Base-by-base conservation (phyloP, 1,284 basidiomycete genomes). In the Trichosporon faecale region DNA sequence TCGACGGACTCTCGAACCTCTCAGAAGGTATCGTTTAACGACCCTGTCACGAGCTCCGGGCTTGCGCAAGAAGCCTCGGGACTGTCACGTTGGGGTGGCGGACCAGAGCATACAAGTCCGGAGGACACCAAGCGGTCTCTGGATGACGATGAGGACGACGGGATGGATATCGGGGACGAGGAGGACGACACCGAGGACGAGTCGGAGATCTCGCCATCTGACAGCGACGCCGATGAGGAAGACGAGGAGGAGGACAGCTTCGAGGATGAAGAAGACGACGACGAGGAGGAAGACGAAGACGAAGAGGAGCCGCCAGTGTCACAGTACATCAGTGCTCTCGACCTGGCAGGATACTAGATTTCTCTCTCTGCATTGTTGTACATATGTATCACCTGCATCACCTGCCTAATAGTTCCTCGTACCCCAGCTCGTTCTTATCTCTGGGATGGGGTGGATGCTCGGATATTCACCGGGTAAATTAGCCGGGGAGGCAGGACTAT, bases 291-390 rank as follows among this genome's bases (percentile, higher is more conserved):
- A 1, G 78, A 80, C 1, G 76, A 78, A 0, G 78, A 79, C 7
- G 76, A 77, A 1, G 77, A 78, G 16, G 65, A 77, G 21, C 74
- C 75, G 49, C 70, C 77, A 0, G 72, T 77, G 27, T 81, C 81
- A 25, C 79, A 81, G 66, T 79, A 79, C 73, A 81, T 82, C 61
- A 77, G 75, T 40, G 81, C 81, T 29, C 72, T 82, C 63, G 57
- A 61, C 16, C 23, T 61, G 57, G 57, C 57, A 6, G 57, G 57
- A n/a, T 61, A 61, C 27, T 61, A 61, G 57, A 61, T 1, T 61
- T 61, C 14, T 31, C 61, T 18, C 27, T 40, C n/a, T 25, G 7
- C 27, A 16, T 25, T 57, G 67, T 68, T 64, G 61, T 65, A 65
- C 49, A 61, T 31, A 61, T 61, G 57, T 61, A 61, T n/a, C 49